phyloP scores from a whole-genome alignment of 192 early-diverging fungal species.

The Coemansia sp. region DNA sequence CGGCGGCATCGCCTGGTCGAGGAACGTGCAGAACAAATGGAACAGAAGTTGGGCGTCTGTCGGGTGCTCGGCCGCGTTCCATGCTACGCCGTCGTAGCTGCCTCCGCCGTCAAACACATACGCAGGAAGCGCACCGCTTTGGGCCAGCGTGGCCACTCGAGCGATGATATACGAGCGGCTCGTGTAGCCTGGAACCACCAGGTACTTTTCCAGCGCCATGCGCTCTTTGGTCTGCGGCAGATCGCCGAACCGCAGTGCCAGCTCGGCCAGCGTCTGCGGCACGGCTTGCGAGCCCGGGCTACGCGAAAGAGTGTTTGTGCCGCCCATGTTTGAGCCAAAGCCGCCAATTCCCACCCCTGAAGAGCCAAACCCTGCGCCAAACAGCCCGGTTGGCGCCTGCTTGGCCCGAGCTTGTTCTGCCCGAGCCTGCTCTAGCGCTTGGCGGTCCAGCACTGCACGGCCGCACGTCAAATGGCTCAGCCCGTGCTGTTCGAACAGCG shows the following conservation, averaged over 20 bases:
- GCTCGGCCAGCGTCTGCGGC: slow-evolving; percentile 47
- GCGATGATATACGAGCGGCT: slow-evolving; percentile 48
- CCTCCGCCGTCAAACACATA: slow-evolving; percentile 47
- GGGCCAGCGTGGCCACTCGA: slow-evolving; percentile 44
- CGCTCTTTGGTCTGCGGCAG: slow-evolving; percentile 51
- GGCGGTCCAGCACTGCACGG: slow-evolving; percentile 30
- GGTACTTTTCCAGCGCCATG: slow-evolving; percentile 54
- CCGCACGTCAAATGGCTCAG: slow-evolving; percentile 48
- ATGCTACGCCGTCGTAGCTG: slow-evolving; percentile 4
- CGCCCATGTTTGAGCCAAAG: slow-evolving; percentile 17
- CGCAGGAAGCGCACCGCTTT: slow-evolving; percentile 41
- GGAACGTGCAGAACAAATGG: slow-evolving; percentile 62
- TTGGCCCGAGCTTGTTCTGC: neutral
- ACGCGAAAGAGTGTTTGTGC: slow-evolving; percentile 7
- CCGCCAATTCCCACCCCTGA: slow-evolving; percentile 9
- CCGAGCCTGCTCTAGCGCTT: slow-evolving; percentile 40
- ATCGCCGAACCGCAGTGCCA: slow-evolving; percentile 33
- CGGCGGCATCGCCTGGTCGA: slow-evolving; percentile 60
- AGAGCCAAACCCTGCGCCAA: slow-evolving; percentile 12
- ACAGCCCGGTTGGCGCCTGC: neutral
- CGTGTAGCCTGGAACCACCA: slow-evolving; percentile 38
- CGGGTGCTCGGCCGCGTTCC: slow-evolving; percentile 42
- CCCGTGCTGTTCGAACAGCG: slow-evolving; percentile 40
- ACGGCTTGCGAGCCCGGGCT: slow-evolving; percentile 9
- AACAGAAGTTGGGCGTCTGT: slow-evolving; percentile 62